Evolutionary conservation across 768 basidiomycete genomes (phyloP), one percentile per base, ranked within the genome.

Genomic region (Lentinus brumalis): DNA sequence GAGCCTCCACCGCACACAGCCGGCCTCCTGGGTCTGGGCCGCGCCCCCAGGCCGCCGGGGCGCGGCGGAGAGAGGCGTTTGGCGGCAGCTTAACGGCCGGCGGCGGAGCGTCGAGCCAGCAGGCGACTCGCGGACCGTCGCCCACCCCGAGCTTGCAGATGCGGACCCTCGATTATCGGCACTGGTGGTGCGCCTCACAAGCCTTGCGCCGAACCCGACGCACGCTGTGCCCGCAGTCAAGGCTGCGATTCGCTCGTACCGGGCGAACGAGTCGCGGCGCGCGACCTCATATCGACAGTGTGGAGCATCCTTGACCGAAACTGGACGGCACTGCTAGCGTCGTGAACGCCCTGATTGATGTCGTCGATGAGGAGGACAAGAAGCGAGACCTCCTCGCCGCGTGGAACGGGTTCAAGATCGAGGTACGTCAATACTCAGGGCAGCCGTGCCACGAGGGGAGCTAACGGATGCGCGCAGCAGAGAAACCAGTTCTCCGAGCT

Each of bases 321-420:
- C 71, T 90, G 21, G 94, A 97, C 53, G 80, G 85, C 32, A 91
- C 92, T 0, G 87, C 87, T 0, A 86, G 88, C 62, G 82, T 92
- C 38, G 78, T 94, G 46, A 89, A 87, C 60, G 77, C 83, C 2
- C 78, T 92, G 38, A 85, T 94, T 5, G 93, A 93, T 64, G 74
- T 93, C 5, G 70, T 96, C 8, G 91, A 92, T 2, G 92, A 92
- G 40, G 86, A 88, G 50, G 92, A 94, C n/a, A 96, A 97, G 82
- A 88, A 89, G 58, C 79, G 81, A 39, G 87, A 86, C 56, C 70
- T 98, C 1, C 75, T 95, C 53, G 68, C 77, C 0, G 89, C 91
- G 89, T 92, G 96, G 89, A 91, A 90, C 52, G 86, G 86, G 1
- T 94, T 95, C 73, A 87, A 87, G 58, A 78, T 92, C 30, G 91